A percentile compares a stretch with the other conserved stretches of the same genome.
phyloP scores from a whole-genome alignment of 2,329 filamentous ascomycete genomes.

The Domatiomyces catenatus region DNA sequence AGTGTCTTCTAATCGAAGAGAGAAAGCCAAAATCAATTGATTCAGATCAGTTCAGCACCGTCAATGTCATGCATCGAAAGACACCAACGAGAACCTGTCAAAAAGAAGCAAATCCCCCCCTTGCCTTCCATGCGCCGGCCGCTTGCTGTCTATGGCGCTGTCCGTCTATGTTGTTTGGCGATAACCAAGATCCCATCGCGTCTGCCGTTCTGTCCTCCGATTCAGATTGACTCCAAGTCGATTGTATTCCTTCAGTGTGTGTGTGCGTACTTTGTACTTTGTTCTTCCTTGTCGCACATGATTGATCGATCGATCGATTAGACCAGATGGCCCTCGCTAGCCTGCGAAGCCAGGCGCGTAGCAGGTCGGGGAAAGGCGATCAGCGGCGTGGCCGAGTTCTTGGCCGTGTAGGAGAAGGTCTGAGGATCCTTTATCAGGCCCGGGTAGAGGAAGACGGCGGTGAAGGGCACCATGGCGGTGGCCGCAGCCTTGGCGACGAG shows the following conservation, averaged over 20 bases:
- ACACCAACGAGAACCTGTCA: neutral
- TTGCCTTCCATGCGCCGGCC: neutral
- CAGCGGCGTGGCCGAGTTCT: neutral
- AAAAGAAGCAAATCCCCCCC: neutral
- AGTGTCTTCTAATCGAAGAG: neutral
- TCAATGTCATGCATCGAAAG: neutral
- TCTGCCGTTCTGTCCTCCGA: neutral
- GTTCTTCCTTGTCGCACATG: too few species aligned
- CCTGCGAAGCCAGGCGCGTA: neutral
- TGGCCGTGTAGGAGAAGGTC: neutral
- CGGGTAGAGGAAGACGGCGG: neutral
- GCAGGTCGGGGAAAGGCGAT: neutral
- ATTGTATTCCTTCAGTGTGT: neutral
- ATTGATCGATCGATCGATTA: neutral
- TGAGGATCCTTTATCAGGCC: neutral
- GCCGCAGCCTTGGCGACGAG: neutral
- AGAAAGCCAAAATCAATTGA: neutral
- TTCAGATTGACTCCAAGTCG: too few species aligned
- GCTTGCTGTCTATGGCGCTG: neutral
- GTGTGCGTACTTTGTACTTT: too few species aligned
- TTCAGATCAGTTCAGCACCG: neutral
- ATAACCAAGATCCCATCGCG: too few species aligned
- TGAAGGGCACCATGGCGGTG: neutral
- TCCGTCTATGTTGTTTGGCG: neutral
- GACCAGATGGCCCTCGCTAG: neutral